phyloP scores from a whole-genome alignment of 2,329 filamentous ascomycete genomes.

The Neonectria neomacrospora region DNA sequence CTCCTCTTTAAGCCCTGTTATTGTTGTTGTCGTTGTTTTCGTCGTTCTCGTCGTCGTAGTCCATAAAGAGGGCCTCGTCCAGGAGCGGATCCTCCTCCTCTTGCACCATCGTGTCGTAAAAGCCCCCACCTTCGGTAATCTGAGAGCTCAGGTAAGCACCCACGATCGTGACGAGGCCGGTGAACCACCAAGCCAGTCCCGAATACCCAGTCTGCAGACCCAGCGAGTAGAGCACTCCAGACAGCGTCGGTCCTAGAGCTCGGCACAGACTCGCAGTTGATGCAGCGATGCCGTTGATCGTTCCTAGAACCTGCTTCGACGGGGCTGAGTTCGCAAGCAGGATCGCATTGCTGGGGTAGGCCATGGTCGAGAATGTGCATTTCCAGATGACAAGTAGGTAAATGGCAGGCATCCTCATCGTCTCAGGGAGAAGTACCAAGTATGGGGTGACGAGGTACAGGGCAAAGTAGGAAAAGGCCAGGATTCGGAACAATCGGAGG shows the following conservation, averaged over 20 bases:
- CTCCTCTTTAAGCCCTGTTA: constrained; percentile 43
- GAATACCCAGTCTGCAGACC: constrained; percentile 85
- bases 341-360: constrained; percentile 90
- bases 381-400: constrained; percentile 87
- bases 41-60: constrained; percentile 49
- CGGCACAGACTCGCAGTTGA: constrained; percentile 90
- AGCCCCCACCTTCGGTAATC: constrained; percentile 73
- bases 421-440: constrained; percentile 81
- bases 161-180: constrained; percentile 77
- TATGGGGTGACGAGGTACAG: constrained; percentile 92
- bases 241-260: constrained; percentile 88
- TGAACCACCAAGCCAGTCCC: constrained; percentile 93
- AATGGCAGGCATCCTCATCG: constrained; percentile 77
- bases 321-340: constrained; percentile 90
- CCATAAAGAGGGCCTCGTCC: constrained; percentile 46
- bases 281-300: constrained; percentile 91
- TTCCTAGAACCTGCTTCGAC: constrained; percentile 84
- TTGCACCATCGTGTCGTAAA: constrained; percentile 53
- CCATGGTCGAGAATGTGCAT: constrained; percentile 90
- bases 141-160: constrained; percentile 81
- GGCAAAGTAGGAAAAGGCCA: constrained; percentile 84
- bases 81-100: constrained; percentile 54
- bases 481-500: constrained; percentile 82
- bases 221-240: constrained; percentile 83
- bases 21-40: constrained; percentile 30